A percentile compares a stretch with the other conserved stretches of the same genome.
Evolutionary conservation across 768 basidiomycete species (phyloP).

Genomic region (Suillus fuscotomentosus): DNA sequence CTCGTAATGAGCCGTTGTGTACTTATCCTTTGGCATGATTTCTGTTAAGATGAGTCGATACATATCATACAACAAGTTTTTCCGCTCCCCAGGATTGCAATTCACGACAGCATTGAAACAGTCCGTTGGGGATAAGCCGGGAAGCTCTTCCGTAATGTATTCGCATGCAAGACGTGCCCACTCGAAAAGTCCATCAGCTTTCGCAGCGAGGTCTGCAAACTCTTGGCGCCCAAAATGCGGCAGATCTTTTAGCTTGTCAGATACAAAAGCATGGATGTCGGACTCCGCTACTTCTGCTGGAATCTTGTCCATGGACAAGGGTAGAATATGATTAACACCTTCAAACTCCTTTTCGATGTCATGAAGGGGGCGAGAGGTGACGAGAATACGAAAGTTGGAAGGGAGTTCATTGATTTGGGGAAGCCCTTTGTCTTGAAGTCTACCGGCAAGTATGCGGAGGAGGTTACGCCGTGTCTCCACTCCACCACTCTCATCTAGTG

Average conservation of each 20-base stretch:
- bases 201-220: not conserved
- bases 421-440: not conserved
- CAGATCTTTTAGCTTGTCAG: not conserved
- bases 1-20: not conserved
- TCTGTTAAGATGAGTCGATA: not conserved
- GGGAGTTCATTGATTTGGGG: slow-evolving; percentile 1
- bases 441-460: slow-evolving; percentile 15
- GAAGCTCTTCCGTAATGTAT: not conserved
- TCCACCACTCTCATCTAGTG: slow-evolving; percentile 16
- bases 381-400: slow-evolving; percentile 5
- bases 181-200: slow-evolving; percentile 4
- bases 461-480: slow-evolving; percentile 15
- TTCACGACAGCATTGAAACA: not conserved
- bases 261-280: not conserved
- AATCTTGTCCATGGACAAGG: not conserved
- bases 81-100: not conserved
- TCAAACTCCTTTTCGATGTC: not conserved
- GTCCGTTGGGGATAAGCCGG: not conserved
- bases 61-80: not conserved
- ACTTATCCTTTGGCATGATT: not conserved
- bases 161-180: slow-evolving; percentile 11
- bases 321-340: not conserved
- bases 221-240: not conserved
- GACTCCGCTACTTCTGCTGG: not conserved
- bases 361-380: slow-evolving; percentile 9